Evolutionary conservation across 202 grass and related monocot species (phyloP).

Genomic region (Carex arenaria): DNA sequence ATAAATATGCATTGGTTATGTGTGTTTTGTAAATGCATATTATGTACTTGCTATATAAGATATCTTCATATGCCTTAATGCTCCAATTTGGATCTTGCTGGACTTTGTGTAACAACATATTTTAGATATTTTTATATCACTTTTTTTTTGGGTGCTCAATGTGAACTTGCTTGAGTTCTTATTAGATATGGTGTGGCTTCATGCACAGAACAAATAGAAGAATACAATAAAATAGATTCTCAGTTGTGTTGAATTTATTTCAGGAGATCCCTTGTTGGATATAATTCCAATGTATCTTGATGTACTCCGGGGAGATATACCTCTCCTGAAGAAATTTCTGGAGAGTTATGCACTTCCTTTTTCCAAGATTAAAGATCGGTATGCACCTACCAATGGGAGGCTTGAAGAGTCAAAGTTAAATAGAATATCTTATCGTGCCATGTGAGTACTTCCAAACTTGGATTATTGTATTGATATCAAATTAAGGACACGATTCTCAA

Average conservation of each 20-base stretch:
- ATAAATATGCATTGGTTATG: not conserved
- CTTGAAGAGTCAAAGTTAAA: constrained; percentile 52
- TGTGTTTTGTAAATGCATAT: not conserved
- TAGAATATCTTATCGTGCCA: constrained; percentile 67
- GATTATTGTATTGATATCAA: not conserved
- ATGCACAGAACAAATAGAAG: not conserved
- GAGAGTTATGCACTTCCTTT: constrained; percentile 75
- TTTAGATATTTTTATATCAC: not conserved
- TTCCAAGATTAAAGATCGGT: constrained; percentile 32
- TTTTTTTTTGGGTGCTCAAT: not conserved
- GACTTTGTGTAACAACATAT: not conserved
- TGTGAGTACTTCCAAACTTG: constrained; percentile 41
- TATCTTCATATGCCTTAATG: not conserved
- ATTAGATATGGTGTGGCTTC: not conserved
- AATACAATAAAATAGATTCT: not conserved
- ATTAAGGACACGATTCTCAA: not conserved
- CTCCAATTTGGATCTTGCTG: not conserved
- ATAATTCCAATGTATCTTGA: constrained; percentile 91
- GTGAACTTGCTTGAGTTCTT: not conserved
- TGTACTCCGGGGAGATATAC: constrained; percentile 69
- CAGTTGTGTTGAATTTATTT: not conserved
- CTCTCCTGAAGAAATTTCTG: constrained; percentile 66
- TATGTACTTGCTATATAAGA: not conserved
- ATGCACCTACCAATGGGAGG: constrained; percentile 17
- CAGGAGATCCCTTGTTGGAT: constrained; percentile 88